Evolutionary conservation across 495 filamentous ascomycete species (phyloP), one percentile per base, ranked within the genome.

Genomic region (Lindgomyces ingoldianus): DNA sequence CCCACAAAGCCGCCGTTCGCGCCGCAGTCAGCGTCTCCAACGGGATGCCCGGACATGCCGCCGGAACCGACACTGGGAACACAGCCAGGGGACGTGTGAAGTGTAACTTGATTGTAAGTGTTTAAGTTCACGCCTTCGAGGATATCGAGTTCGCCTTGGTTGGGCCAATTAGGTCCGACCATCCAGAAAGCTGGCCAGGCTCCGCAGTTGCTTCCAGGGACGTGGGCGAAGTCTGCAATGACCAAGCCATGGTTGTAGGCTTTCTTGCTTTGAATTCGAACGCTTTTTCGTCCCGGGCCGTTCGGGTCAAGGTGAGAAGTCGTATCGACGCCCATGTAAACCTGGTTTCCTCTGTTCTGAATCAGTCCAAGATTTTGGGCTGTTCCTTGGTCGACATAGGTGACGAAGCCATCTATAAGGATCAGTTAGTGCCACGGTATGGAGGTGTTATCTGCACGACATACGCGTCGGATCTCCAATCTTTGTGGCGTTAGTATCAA

Each of bases 141-240:
- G 22, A 72, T 74, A 22, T 68, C 65, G n/a, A 69, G 47, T 49
- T 97, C 93, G 21, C 93, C 93, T 36, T 83, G 80, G 11, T 75
- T 73, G 0, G 91, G 93, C 93, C 93, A 97, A 55, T 77, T 74
- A 4, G 74, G 75, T 11, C 65, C 68, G 16, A 65, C 52, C 58
- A 65, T 67, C 68, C 33, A 39, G 33, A 77, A 78, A 3, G 75
- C 75, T 0, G 75, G 75, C 74, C 76, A 78, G 41, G 73, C 66
- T 12, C 74, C 76, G 57, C 76, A 78, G 21, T 57, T 60, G 27
- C 70, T 64, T 9, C 67, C 71, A 11, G 76, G 76, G 60, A 76
- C 72, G 51, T 77, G 76, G 1, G 67, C 72, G 33, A 76, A 58
- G 59, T 78, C 76, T 11, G 73, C 62, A 26, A 78, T 72, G 46